A percentile compares a stretch with the other conserved stretches of the same genome.
Conservation (phyloP, 1,284 basidiomycete species). For the Cryptococcus jaspeensis region DNA sequence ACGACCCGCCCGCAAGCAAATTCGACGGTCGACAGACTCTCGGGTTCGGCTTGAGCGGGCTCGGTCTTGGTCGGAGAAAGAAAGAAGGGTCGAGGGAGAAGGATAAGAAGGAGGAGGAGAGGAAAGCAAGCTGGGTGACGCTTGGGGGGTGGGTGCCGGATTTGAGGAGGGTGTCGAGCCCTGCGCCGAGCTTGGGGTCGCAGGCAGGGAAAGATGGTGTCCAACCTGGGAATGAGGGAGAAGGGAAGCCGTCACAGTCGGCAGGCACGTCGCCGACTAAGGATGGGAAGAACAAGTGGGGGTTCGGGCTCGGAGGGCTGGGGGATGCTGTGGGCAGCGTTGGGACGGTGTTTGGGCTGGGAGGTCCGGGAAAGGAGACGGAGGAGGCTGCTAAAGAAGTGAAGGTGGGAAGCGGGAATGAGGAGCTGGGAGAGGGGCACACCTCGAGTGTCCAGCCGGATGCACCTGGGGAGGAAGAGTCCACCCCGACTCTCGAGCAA, state of each 20-base stretch:
- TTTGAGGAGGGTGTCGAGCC: slow-evolving; percentile 7
- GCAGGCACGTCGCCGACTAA: background rate
- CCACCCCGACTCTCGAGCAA: no score
- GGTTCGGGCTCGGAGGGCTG: slow-evolving; percentile 23
- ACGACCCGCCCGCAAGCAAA: background rate
- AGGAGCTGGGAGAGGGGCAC: background rate
- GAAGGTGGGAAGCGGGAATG: background rate
- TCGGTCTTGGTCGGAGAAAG: slow-evolving; percentile 10
- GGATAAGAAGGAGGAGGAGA: slow-evolving; percentile 2
- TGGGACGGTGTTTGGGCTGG: slow-evolving; percentile 33
- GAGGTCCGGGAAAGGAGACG: slow-evolving; percentile 3
- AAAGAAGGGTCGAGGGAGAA: background rate
- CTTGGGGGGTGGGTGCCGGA: slow-evolving; percentile 29
- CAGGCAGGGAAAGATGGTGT: background rate
- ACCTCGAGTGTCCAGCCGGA: background rate
- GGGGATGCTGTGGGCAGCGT: slow-evolving; percentile 35
- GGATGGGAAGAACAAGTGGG: slow-evolving; percentile 13
- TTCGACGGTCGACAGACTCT: slow-evolving; percentile 16
- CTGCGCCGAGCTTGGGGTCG: background rate
- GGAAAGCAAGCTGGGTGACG: slow-evolving; percentile 30
- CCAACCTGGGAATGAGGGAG: background rate
- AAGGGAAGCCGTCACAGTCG: background rate
- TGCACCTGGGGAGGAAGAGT: no score
- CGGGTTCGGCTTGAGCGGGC: slow-evolving; percentile 23
- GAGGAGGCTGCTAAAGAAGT: no score